Conservation (phyloP, 2,329 filamentous ascomycete species). For the Mycosphaerella sp. region DNA sequence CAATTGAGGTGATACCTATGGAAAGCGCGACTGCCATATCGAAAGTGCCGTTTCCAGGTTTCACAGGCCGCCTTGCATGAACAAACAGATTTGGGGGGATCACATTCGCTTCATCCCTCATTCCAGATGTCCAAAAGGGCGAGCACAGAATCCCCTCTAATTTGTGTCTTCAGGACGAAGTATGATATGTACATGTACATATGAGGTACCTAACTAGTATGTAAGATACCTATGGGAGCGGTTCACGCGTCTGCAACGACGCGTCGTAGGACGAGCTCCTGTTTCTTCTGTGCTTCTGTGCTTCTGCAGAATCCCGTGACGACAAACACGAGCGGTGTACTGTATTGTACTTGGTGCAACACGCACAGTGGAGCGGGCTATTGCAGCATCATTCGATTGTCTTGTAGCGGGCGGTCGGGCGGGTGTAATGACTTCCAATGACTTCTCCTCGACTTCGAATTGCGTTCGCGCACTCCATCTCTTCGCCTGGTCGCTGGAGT, state of each 20-base stretch:
- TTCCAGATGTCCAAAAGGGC: constrained; percentile 3
- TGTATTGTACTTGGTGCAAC: not conserved
- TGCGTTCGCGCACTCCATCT: no score
- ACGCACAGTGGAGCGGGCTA: not conserved
- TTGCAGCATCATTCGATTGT: not conserved
- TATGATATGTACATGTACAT: no score
- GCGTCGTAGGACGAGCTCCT: constrained; percentile 1
- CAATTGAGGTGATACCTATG: not conserved
- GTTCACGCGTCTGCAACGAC: constrained; percentile 3
- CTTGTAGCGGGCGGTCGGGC: no score
- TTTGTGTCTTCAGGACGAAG: not conserved
- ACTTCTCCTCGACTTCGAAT: no score
- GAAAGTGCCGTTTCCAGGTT: not conserved
- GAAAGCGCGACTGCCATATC: not conserved
- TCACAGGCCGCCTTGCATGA: not conserved
- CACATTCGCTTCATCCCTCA: constrained; percentile 5
- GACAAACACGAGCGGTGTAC: not conserved
- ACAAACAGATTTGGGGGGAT: not conserved
- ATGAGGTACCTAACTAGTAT: no score
- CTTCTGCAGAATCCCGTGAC: not conserved
- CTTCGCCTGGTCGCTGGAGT: no score
- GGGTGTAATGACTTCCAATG: no score
- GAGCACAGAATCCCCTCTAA: constrained; percentile 3
- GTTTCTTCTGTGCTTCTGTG: not conserved
- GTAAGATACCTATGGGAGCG: not conserved